Conservation (phyloP, 78 protist genomes). For the Creolimax fragrantissima region DNA sequence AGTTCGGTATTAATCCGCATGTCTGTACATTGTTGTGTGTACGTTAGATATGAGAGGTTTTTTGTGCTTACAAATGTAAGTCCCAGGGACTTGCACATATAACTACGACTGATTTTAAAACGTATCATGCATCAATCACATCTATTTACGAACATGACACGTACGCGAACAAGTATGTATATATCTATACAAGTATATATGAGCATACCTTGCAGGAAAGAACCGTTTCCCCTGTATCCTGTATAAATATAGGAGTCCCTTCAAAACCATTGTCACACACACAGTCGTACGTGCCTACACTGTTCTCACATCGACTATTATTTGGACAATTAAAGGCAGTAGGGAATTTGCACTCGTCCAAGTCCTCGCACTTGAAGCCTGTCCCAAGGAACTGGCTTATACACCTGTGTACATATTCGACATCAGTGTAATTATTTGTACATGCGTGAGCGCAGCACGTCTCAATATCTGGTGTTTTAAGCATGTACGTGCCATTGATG, state of each 20-base stretch:
- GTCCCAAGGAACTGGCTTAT: background rate
- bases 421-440: background rate
- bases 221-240: too few relatives aligned
- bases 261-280: background rate
- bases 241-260: too few relatives aligned
- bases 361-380: background rate
- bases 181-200: too few relatives aligned
- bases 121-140: too few relatives aligned
- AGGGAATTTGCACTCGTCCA: background rate
- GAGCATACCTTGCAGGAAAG: too few relatives aligned
- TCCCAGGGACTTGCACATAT: too few relatives aligned
- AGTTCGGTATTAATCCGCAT: background rate
- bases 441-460: background rate
- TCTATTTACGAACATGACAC: too few relatives aligned
- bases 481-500: background rate
- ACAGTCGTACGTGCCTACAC: background rate
- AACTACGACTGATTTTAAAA: too few relatives aligned
- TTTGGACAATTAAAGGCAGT: background rate
- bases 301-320: background rate
- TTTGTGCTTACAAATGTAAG: too few relatives aligned
- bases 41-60: too few relatives aligned
- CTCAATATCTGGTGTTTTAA: background rate
- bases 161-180: too few relatives aligned
- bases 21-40: background rate
- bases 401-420: background rate